Evolutionary conservation across 306 rosid genomes (phyloP), one percentile per base, ranked within the genome.

Genomic region (Purshia tridentata): DNA sequence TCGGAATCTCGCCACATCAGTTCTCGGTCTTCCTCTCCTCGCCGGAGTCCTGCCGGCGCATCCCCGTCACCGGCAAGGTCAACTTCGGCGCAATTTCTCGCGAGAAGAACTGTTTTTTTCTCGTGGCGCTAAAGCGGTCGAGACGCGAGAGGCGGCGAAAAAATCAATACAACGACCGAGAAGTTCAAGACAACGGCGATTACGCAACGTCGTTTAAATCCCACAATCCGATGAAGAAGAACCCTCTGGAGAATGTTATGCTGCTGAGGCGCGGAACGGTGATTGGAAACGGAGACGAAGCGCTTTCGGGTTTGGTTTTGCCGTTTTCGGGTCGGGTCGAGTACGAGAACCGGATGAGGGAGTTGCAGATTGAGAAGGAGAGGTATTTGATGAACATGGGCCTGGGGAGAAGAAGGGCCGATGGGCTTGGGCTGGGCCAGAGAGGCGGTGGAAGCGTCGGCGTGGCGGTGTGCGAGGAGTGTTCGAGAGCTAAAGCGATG

Each of bases 1-100:
- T 89, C 73, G 89, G 91, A 73, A 78, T 89, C 79, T 73, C 90
- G 2, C 76, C 88, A 8, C 79, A 84, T 65, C 86, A 82, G 35
- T 86, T 88, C 78, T 74, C 88, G 6, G 82, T 81, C 23, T 88
- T 74, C 42, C 60, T 92, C 52, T 77, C 84, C 59, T 67, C 82
- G 19, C 4, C 62, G 11, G 75, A 67, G 5, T 63, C 68, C n/a
- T 76, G 72, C 69, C 76, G 80, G 63, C 74, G 80, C 66, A 79
- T 83, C 19, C 97, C 88, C 0, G 40, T 89, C 74, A 88, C 85
- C 3, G 81, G 80, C 3, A 88, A 85, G 77, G 35, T 83, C 83
- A 83, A 86, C 81, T 78, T 92, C 76, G 67, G 75, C 63, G 65
- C 81, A 22, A 59, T 88, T 48, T 10, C 64, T 3, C 74, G 74